A percentile compares a stretch with the other conserved stretches of the same genome.
These are phyloP conservation scores for Apophysomyces ossiformis DNA, from an alignment of 371 early-diverging fungal species.

Conservation along the genomic window DNA sequence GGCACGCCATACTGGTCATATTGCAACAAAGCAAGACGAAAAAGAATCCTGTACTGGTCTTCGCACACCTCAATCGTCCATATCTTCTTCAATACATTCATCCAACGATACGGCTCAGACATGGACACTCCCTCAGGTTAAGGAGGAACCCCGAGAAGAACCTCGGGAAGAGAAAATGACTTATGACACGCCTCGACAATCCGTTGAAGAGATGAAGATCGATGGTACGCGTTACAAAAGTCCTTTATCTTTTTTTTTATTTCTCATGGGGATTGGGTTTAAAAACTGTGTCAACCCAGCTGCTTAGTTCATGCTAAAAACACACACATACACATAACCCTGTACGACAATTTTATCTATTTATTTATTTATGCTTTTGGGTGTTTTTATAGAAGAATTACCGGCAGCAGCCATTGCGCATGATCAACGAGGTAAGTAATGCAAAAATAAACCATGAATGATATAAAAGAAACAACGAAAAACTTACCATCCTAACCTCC, in stretches of 20 bases:
- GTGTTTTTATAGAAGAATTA: background rate
- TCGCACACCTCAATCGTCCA: conserved; percentile 9
- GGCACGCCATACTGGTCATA: conserved; percentile 13
- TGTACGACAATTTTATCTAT: too few species aligned
- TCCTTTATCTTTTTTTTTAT: background rate
- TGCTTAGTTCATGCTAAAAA: background rate
- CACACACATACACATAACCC: background rate
- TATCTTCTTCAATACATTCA: conserved; percentile 10
- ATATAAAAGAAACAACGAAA: background rate
- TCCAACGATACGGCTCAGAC: background rate
- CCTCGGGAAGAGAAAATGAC: conserved; percentile 6
- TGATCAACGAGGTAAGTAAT: conserved; percentile 5
- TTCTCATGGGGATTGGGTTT: too few species aligned
- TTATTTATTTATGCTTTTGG: too few species aligned
- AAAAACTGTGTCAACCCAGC: background rate
- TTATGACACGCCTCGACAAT: conserved; percentile 1
- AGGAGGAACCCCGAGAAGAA: conserved; percentile 10
- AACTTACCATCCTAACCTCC: background rate
- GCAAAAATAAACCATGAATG: background rate
- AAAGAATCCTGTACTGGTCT: background rate
- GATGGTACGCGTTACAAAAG: background rate
- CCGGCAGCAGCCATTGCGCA: background rate
- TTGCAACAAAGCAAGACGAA: background rate
- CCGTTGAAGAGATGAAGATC: background rate
- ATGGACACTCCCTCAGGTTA: conserved; percentile 7